These are phyloP conservation scores for Kodamaea anthophila DNA, from an alignment of 1,139 yeast genomes.

Conservation along the genomic window DNA sequence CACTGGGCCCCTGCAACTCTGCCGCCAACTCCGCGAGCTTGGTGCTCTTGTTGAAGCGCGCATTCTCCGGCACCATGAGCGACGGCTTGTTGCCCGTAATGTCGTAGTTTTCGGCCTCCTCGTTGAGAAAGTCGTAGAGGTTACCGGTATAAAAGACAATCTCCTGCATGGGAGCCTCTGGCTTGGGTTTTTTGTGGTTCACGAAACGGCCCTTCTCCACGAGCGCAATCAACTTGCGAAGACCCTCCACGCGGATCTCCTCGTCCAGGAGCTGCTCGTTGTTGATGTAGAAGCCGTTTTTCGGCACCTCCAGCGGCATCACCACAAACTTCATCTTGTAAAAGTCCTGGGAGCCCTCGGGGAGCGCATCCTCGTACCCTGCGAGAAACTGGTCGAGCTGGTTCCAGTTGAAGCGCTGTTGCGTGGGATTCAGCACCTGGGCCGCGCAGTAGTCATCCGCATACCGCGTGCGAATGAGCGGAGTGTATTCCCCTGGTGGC, in stretches of 20 bases:
- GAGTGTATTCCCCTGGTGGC: slow-evolving; percentile 29
- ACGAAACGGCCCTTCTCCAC: slow-evolving; percentile 55
- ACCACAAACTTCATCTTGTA: slow-evolving; percentile 76
- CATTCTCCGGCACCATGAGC: slow-evolving; percentile 29
- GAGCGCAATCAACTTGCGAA: slow-evolving; percentile 61
- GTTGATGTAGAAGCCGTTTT: slow-evolving; percentile 43
- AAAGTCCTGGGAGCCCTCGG: slow-evolving; percentile 52
- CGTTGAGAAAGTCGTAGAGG: slow-evolving; percentile 60
- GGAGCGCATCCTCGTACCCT: slow-evolving; percentile 73
- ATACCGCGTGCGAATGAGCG: slow-evolving; percentile 71
- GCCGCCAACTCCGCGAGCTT: slow-evolving; percentile 45
- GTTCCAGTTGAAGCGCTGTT: slow-evolving; percentile 77
- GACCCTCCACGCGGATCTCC: slow-evolving; percentile 83
- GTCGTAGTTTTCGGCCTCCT: slow-evolving; percentile 33
- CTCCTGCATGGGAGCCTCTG: slow-evolving; percentile 58
- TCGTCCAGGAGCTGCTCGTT: slow-evolving; percentile 70
- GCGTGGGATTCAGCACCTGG: slow-evolving; percentile 50
- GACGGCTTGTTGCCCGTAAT: slow-evolving; percentile 31
- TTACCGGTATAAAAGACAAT: slow-evolving; percentile 86
- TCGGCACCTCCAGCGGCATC: slow-evolving; percentile 66
- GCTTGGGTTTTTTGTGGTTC: slow-evolving; percentile 29
- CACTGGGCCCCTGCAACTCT: slow-evolving; percentile 66
- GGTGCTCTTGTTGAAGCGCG: slow-evolving; percentile 31
- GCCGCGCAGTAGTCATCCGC: slow-evolving; percentile 62
- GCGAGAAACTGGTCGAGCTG: slow-evolving; percentile 84